Evolutionary conservation across 257 asterid species (phyloP).

Genomic region (Solanum peruvianum): DNA sequence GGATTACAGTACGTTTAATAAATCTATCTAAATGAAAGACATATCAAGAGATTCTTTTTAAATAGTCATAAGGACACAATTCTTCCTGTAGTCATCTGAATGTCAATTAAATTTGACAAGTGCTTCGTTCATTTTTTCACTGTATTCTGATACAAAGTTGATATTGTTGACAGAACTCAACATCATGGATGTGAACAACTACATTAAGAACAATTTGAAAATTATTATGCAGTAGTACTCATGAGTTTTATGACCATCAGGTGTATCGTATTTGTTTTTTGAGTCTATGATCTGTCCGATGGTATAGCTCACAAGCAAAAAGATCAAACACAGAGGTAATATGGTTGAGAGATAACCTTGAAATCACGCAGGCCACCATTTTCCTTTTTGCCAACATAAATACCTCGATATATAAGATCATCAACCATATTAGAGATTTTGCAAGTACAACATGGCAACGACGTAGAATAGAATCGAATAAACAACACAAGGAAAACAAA

Average conservation of each 20-base stretch:
- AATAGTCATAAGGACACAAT: neutral
- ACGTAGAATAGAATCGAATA: neutral
- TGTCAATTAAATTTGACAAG: neutral
- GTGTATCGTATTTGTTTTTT: neutral
- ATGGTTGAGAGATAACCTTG: neutral
- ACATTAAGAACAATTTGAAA: neutral
- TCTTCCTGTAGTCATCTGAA: neutral
- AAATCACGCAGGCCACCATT: neutral
- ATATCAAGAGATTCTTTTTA: neutral
- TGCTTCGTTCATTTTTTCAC: neutral
- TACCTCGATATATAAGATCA: neutral
- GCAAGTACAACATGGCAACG: neutral
- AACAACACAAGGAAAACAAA: neutral
- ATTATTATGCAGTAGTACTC: neutral
- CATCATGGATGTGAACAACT: neutral
- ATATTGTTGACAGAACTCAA: neutral
- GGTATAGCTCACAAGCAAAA: neutral
- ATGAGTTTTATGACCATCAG: neutral
- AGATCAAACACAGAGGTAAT: neutral
- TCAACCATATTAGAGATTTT: neutral
- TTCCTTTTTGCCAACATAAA: neutral
- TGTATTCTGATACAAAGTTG: neutral
- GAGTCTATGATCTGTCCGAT: neutral
- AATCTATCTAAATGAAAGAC: neutral
- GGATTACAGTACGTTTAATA: neutral